Evolutionary conservation across 495 filamentous ascomycete genomes (phyloP), one percentile per base, ranked within the genome.

Genomic region (Annulohypoxylon stygium): DNA sequence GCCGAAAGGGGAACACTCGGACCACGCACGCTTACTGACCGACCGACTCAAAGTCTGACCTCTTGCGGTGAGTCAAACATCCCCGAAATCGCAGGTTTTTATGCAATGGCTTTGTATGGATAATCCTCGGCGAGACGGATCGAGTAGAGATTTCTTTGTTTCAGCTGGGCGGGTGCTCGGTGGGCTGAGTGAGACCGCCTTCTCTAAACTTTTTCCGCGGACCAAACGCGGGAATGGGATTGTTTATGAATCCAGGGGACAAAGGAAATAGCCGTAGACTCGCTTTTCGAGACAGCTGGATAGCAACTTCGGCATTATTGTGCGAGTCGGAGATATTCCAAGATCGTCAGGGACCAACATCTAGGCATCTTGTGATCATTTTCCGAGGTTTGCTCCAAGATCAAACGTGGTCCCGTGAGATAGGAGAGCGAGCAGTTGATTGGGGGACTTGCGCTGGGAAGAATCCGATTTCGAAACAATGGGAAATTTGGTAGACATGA

Each of bases 401-500:
- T 36, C 26, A 57, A 57, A 37, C 18, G 33, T 9, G 53, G 14
- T 36, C 53, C 30, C 53, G 53, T 57, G 53, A 10, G 53, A 14
- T 5, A 30, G 53, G 36, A 54, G n/a, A 18, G 0, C 36, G 11
- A 37, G 7, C 18, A 51, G 48, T 23, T 57, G 63, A 58, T 50
- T 45, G 50, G 39, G 23, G 23, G 55, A 7, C 7, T 37, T 26
- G 43, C 34, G 20, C 23, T 61, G 43, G 43, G 37, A 25, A 51
- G 41, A 74, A 74, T 74, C 50, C 71, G 57, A 74, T 74, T 45
- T 67, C 48, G 66, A 70, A 39, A 67, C 41, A 37, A 74, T 74
- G 71, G 71, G 71, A 74, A 70, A 65, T 57, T 30, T 58, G 25
- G 16, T 26, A 30, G 41, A 18, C 61, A 57, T 48, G 23, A 48